Evolutionary conservation across 2,329 filamentous ascomycete species (phyloP).

Genomic region (Metarhizium humberi): DNA sequence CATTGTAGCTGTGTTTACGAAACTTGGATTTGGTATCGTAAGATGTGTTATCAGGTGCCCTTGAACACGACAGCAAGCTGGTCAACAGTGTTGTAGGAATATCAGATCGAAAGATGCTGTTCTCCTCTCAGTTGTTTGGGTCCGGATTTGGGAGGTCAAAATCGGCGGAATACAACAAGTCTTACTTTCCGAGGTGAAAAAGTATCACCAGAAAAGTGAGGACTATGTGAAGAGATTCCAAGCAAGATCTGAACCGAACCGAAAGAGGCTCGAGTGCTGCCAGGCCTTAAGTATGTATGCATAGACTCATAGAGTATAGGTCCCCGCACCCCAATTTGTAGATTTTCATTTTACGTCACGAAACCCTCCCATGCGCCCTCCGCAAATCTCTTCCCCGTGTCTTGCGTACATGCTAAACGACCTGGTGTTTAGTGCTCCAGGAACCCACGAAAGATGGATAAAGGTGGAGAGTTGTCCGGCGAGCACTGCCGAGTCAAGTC

Average conservation of each 20-base stretch:
- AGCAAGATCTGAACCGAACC: background rate
- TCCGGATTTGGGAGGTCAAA: too few species aligned
- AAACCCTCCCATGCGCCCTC: background rate
- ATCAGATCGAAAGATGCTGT: background rate
- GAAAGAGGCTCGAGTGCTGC: background rate
- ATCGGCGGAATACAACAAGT: background rate
- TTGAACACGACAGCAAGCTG: background rate
- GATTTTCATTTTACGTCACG: background rate
- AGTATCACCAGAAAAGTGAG: background rate
- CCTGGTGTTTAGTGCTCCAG: background rate
- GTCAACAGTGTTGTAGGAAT: background rate
- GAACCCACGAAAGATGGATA: background rate
- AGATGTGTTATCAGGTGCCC: background rate
- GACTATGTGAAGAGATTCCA: background rate
- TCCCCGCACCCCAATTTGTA: background rate
- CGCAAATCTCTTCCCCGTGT: background rate
- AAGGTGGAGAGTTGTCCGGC: constrained; percentile 3
- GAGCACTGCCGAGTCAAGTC: constrained; percentile 3
- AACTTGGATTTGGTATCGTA: background rate
- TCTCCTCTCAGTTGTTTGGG: background rate
- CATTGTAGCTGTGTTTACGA: constrained; percentile 10
- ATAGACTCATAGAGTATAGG: background rate
- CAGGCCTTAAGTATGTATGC: background rate
- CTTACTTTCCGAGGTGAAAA: background rate
- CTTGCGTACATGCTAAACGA: background rate